Evolutionary conservation across 2,329 filamentous ascomycete species (phyloP), one percentile per base, ranked within the genome.

Genomic region (Clathrospora elynae): DNA sequence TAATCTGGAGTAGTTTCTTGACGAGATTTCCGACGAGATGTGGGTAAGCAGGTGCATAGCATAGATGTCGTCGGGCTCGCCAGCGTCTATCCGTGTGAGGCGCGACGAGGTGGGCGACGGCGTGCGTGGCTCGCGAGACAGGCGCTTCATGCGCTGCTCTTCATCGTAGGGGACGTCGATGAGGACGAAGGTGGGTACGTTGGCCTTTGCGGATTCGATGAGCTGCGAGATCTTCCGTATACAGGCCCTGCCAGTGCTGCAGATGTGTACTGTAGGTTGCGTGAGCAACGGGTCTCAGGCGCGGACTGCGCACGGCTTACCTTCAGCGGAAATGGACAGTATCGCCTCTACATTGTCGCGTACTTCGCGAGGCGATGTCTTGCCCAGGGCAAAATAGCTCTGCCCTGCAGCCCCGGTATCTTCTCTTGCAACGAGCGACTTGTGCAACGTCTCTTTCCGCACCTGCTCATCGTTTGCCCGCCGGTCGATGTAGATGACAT

Each of bases 111-210:
- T 70, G 4, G 71, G 71, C 13, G 71, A 73, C 2, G 71, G 70
- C 1, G 70, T 69, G 25, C 70, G 65, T 14, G 70, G 69, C 36
- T 72, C 71, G 41, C 70, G 67, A 10, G 70, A 73, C 10, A 69
- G 45, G n/a, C 71, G 62, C 49, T 71, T 71, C 33, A 62, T 47
- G n/a, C 65, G 61, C 46, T 66, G 63, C 36, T 73, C 71, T 51
- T 74, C 69, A 40, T 73, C 70, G 53, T 71, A 72, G 1, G 71
- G 71, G 9, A 74, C 61, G 42, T 74, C 71, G 46, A 74, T 72
- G 20, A 74, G 65, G 12, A 73, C 63, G 35, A 74, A 61, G 13
- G 66, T 72, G 1, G 71, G 71, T 14, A 61, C 57, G 35, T 59
- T 64, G 39, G 61, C 59, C 35, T 61, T 61, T 37, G 49, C 52